Evolutionary conservation across 2,329 filamentous ascomycete species (phyloP).

Genomic region (Metarhizium sp.): DNA sequence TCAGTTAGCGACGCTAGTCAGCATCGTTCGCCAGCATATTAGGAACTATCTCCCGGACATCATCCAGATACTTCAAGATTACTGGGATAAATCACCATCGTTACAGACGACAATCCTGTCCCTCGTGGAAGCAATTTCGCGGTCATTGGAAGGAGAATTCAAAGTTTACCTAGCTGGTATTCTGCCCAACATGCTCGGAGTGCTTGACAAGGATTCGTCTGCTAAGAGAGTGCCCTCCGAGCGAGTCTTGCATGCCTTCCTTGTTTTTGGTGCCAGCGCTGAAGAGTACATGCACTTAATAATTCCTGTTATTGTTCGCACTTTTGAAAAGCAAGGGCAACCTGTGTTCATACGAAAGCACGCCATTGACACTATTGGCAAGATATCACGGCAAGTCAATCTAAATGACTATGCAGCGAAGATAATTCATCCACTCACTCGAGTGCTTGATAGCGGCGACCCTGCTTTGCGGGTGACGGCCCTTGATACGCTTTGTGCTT

Average conservation of each 20-base stretch:
- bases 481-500: constrained; percentile 84
- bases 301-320: constrained; percentile 85
- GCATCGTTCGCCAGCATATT: constrained; percentile 94
- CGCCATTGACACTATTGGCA: constrained; percentile 90
- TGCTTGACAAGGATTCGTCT: constrained; percentile 77
- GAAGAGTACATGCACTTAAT: constrained; percentile 99
- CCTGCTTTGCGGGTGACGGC: constrained; percentile 67
- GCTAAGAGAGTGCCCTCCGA: constrained; percentile 74
- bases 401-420: constrained; percentile 93
- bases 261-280: constrained; percentile 89
- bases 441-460: constrained; percentile 69
- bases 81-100: constrained; percentile 73
- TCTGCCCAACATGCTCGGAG: constrained; percentile 86
- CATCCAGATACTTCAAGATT: constrained; percentile 76
- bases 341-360: constrained; percentile 71
- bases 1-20: constrained; percentile 84
- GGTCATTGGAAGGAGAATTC: constrained; percentile 93
- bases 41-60: constrained; percentile 83
- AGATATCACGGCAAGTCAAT: constrained; percentile 91
- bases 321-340: constrained; percentile 84
- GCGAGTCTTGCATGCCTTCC: constrained; percentile 84
- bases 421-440: constrained; percentile 87
- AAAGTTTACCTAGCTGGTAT: constrained; percentile 88
- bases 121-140: constrained; percentile 86
- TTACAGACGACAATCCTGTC: constrained; percentile 87